phyloP scores from a whole-genome alignment of 345 rosid genomes.

The Populus nigra region DNA sequence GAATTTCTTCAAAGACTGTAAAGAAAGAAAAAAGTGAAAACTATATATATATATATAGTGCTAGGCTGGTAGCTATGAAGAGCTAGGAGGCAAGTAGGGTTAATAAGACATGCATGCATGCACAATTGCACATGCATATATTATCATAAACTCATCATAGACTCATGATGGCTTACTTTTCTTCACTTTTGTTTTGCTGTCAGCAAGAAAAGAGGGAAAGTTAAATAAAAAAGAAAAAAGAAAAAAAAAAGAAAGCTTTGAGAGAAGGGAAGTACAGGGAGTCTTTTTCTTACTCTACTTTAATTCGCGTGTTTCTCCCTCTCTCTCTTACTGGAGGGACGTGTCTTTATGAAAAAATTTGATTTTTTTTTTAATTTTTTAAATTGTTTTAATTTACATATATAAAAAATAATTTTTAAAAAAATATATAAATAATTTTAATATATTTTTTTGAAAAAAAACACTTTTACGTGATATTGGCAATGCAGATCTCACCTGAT shows the following conservation, averaged over 20 bases:
- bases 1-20: no score
- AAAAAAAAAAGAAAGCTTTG: constrained; percentile 3
- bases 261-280: background rate
- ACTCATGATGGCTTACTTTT: constrained; percentile 22
- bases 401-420: no score
- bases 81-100: background rate
- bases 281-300: background rate
- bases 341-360: no score
- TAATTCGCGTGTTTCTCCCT: background rate
- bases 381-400: no score
- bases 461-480: no score
- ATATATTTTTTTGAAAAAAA: no score
- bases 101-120: constrained; percentile 17
- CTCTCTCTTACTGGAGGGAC: background rate
- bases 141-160: constrained; percentile 21
- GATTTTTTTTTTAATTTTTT: no score
- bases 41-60: no score
- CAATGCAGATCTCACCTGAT: no score
- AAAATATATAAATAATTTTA: no score
- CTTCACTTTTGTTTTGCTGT: constrained; percentile 18
- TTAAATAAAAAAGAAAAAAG: background rate
- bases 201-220: constrained; percentile 23
- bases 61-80: background rate
- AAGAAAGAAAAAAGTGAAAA: background rate
- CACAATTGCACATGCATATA: constrained; percentile 11